Evolutionary conservation across 306 rosid genomes (phyloP).

Genomic region (Vigna hirtella): DNA sequence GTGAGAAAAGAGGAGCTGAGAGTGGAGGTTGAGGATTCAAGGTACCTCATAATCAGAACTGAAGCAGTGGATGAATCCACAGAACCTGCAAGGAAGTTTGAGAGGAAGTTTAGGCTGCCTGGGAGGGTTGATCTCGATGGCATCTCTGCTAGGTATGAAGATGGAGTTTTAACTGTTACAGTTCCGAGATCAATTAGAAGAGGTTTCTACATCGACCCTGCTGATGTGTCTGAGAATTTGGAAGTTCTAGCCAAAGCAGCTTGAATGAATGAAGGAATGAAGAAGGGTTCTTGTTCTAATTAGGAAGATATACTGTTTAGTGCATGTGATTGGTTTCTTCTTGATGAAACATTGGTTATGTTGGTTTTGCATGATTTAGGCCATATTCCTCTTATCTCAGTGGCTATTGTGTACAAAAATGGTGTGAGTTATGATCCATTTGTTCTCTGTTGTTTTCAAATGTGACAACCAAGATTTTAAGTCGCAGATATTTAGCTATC

Average conservation of each 20-base stretch:
- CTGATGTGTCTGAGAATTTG: conserved; percentile 54
- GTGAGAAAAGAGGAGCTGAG: conserved; percentile 75
- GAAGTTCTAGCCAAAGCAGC: conserved; percentile 82
- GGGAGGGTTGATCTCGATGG: conserved; percentile 61
- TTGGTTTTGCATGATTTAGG: conserved; percentile 19
- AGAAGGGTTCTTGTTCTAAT: background rate
- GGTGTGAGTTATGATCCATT: conserved; percentile 12
- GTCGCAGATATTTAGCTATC: background rate
- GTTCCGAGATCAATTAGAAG: conserved; percentile 69
- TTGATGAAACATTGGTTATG: background rate
- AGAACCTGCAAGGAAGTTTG: conserved; percentile 59
- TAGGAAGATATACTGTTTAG: conserved; percentile 3
- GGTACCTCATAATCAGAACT: conserved; percentile 71
- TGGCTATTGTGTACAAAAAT: background rate
- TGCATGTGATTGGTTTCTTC: background rate
- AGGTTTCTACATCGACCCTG: conserved; percentile 58
- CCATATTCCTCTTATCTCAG: conserved; percentile 1
- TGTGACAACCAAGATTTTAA: conserved; percentile 16
- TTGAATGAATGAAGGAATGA: conserved; percentile 36
- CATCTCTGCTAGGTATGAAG: conserved; percentile 68
- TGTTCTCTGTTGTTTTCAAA: background rate
- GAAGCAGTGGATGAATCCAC: conserved; percentile 57
- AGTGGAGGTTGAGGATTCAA: conserved; percentile 82
- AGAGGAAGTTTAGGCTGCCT: conserved; percentile 79
- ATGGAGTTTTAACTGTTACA: conserved; percentile 73